phyloP scores from a whole-genome alignment of 2,329 filamentous ascomycete genomes.

The Pestalotiopsis sp. region DNA sequence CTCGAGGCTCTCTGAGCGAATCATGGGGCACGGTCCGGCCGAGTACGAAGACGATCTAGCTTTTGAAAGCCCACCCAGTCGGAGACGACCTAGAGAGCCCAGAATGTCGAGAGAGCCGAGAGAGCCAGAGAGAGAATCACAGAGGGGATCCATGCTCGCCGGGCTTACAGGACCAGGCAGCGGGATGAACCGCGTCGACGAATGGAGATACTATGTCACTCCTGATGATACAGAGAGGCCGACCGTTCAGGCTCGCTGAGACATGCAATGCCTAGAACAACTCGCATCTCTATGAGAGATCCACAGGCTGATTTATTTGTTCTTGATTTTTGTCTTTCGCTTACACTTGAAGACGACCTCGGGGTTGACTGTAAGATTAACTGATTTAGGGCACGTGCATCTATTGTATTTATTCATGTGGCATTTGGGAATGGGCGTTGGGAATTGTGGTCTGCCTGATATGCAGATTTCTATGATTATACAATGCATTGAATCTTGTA shows the following conservation, averaged over 20 bases:
- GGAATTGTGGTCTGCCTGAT: background rate
- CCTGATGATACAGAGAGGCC: conserved; percentile 5
- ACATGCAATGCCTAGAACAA: background rate
- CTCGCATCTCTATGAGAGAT: background rate
- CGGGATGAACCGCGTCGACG: conserved; percentile 33
- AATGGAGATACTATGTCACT: conserved; percentile 33
- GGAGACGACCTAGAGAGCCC: conserved; percentile 24
- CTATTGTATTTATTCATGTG: background rate
- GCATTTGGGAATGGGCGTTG: background rate
- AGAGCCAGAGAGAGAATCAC: conserved; percentile 16
- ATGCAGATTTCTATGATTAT: background rate
- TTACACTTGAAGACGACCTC: conserved; percentile 4
- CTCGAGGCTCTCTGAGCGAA: conserved; percentile 31
- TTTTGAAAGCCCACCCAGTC: conserved; percentile 23
- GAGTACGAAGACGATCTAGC: conserved; percentile 28
- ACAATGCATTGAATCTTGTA: background rate
- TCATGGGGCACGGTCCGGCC: conserved; percentile 25
- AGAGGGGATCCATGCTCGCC: conserved; percentile 31
- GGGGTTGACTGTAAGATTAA: conserved; percentile 6
- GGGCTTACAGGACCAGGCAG: conserved; percentile 32
- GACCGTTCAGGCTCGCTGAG: background rate
- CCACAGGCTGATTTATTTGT: background rate
- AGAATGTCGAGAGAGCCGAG: conserved; percentile 19
- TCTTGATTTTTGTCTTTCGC: background rate
- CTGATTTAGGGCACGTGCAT: background rate